phyloP scores from a whole-genome alignment of 306 rosid species.

The Fagus sylvatica region DNA sequence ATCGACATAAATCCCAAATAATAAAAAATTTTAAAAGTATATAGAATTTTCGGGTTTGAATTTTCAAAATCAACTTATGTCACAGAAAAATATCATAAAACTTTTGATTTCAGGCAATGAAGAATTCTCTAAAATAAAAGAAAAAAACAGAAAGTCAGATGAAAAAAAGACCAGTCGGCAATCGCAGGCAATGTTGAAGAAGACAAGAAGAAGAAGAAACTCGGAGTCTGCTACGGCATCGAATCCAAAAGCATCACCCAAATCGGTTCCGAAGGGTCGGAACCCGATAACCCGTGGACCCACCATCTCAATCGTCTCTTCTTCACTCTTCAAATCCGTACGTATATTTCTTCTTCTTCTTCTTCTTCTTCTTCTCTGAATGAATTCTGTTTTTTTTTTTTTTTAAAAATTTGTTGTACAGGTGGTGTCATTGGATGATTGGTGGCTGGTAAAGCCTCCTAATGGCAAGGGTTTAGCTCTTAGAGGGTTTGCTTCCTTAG shows the following conservation, averaged over 20 bases:
- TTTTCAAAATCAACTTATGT: too few relatives aligned
- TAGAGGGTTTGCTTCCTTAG: conserved; percentile 37
- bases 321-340: conserved; percentile 31
- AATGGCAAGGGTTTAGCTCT: conserved; percentile 36
- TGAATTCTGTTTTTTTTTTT: background rate
- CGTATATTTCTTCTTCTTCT: background rate
- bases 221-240: conserved; percentile 8
- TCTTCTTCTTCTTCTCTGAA: background rate
- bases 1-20: too few relatives aligned
- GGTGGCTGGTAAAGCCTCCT: conserved; percentile 46
- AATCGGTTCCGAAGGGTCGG: background rate
- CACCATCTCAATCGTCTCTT: conserved; percentile 10
- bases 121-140: too few relatives aligned
- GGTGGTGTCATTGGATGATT: conserved; percentile 39
- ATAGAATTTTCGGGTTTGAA: too few relatives aligned
- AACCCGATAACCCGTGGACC: background rate
- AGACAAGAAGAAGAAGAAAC: background rate
- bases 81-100: too few relatives aligned
- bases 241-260: background rate
- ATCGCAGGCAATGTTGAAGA: conserved; percentile 19
- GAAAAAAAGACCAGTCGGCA: too few relatives aligned
- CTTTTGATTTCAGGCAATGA: too few relatives aligned
- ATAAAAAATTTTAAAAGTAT: too few relatives aligned
- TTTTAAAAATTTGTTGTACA: background rate
- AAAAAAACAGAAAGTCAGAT: too few relatives aligned